Conservation (phyloP, 2,329 filamentous ascomycete genomes). For the Cadophora malorum region DNA sequence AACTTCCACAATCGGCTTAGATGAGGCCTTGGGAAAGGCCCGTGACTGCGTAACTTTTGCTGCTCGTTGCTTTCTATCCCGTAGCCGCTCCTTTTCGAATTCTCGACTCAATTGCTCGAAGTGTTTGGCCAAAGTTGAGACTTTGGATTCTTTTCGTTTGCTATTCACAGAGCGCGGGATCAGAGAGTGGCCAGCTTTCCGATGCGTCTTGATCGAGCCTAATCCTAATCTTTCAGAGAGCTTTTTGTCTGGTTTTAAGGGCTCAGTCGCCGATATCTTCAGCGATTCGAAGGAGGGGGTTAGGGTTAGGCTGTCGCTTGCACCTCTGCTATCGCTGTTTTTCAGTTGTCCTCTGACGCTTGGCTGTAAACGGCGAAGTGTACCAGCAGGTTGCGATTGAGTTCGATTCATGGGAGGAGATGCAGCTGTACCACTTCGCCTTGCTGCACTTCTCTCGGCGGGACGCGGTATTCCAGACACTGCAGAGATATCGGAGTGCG, state of each 20-base stretch:
- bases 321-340: conserved; percentile 33
- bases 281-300: conserved; percentile 36
- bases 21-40: conserved; percentile 87
- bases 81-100: conserved; percentile 85
- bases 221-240: conserved; percentile 76
- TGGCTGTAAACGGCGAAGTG: conserved; percentile 41
- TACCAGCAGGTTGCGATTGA: conserved; percentile 45
- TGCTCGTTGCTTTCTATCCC: conserved; percentile 81
- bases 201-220: conserved; percentile 64
- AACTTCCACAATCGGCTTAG: conserved; percentile 95
- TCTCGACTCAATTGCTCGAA: conserved; percentile 97
- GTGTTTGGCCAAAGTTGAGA: conserved; percentile 91
- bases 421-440: conserved; percentile 36
- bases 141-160: conserved; percentile 75
- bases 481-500: conserved; percentile 39
- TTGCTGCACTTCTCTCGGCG: conserved; percentile 38
- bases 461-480: conserved; percentile 46
- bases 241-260: conserved; percentile 65
- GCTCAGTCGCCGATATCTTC: conserved; percentile 40
- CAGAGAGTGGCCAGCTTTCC: conserved; percentile 69
- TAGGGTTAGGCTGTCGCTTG: conserved; percentile 28
- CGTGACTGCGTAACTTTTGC: conserved; percentile 77
- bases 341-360: conserved; percentile 36
- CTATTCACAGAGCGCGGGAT: conserved; percentile 84
- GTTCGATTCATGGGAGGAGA: conserved; percentile 45